Evolutionary conservation across 2,329 filamentous ascomycete species (phyloP), one percentile per base, ranked within the genome.

Genomic region (Cladophialophora bantiana): DNA sequence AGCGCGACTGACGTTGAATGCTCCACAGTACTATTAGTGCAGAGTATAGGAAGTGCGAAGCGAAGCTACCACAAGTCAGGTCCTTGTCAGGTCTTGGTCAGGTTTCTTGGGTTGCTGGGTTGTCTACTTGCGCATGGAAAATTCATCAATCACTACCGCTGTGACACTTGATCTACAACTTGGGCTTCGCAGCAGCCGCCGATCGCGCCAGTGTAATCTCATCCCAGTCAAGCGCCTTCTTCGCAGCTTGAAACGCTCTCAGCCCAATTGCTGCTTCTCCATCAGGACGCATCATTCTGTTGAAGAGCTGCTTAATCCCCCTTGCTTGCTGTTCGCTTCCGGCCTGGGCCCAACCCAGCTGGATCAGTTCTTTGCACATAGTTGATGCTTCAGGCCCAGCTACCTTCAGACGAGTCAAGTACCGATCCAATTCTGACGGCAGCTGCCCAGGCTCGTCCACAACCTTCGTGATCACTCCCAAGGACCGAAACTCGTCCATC

Each of bases 301-400:
- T 67, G 38, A 75, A 75, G n/a, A 74, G n/a, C 0, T 18, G 57
- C 58, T 72, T 71, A 32, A 76, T 71, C 0, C 72, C 72, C 6
- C 34, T 40, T 7, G 64, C 67, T 55, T 75, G 74, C 31, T 32
- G 34, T 2, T 50, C 56, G 12, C 50, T 68, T 67, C 20, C 63
- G 68, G 64, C 73, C 74, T 53, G 73, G 66, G 31, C 62, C 72
- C 13, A 76, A 62, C 2, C 74, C 71, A 65, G 70, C 35, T 9
- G 70, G 66, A 78, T 73, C 20, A 78, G 62, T 26, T 77, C 73
- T 59, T 80, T 80, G n/a, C 72, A 76, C 74, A 77, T 75, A 3
- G 67, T 66, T 1, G 77, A 77, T 1, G 74, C 78, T 48, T 70
- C 67, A 0, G 77, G 73, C 3, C 76, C 77, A 4, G 73, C 69